A percentile compares a stretch with the other conserved stretches of the same genome.
phyloP scores from a whole-genome alignment of 306 rosid genomes.

The Malus sieversii region DNA sequence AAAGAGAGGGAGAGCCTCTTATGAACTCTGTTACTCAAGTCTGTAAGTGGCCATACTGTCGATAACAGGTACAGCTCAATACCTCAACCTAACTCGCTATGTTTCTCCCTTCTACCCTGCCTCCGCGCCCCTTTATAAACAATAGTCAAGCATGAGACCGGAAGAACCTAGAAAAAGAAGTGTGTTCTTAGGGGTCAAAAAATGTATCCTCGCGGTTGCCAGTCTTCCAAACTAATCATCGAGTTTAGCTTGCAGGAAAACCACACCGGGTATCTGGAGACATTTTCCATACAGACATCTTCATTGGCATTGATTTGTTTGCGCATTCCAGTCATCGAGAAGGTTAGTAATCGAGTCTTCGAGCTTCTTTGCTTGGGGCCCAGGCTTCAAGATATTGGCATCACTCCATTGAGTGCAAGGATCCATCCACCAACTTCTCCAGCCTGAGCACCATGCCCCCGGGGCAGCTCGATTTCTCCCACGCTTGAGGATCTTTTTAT shows the following conservation, averaged over 20 bases:
- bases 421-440: slow-evolving; percentile 73
- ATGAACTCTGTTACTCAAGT: slow-evolving; percentile 20
- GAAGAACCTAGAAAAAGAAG: slow-evolving; percentile 15
- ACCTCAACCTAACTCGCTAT: slow-evolving; percentile 23
- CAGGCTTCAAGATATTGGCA: slow-evolving; percentile 58
- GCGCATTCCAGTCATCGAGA: slow-evolving; percentile 63
- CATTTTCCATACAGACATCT: slow-evolving; percentile 11
- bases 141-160: slow-evolving; percentile 19
- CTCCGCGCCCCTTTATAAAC: slow-evolving; percentile 24
- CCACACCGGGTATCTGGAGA: slow-evolving; percentile 26
- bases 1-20: slow-evolving; percentile 37
- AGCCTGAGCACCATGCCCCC: slow-evolving; percentile 79
- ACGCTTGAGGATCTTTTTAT: slow-evolving; percentile 63
- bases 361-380: slow-evolving; percentile 71
- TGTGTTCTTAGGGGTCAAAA: slow-evolving; percentile 31
- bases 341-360: slow-evolving; percentile 57
- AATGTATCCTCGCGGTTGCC: slow-evolving; percentile 28
- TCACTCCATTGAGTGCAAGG: slow-evolving; percentile 90
- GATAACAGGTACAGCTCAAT: slow-evolving; percentile 23
- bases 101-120: slow-evolving; percentile 22
- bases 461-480: slow-evolving; percentile 40
- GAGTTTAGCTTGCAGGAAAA: slow-evolving; percentile 8
- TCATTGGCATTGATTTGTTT: slow-evolving; percentile 62
- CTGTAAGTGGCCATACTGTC: slow-evolving; percentile 33
- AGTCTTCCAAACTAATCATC: slow-evolving; percentile 15